Conservation (phyloP, 1,139 yeast genomes). For the Taphrina flavorubra region DNA sequence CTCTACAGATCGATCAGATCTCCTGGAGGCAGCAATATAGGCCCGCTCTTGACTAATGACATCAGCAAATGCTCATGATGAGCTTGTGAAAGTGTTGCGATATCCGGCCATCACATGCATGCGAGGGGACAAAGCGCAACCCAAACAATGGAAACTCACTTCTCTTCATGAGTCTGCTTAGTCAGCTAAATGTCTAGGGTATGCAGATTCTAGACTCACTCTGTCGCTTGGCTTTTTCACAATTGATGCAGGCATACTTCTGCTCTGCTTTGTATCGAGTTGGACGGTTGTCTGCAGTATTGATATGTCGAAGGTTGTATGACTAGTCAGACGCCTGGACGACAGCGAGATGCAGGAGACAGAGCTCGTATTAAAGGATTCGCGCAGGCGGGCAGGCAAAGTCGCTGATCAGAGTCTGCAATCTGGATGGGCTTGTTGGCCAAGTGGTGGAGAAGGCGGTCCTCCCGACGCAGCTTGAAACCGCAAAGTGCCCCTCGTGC, state of each 20-base stretch:
- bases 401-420: conserved; percentile 2
- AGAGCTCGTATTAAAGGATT: conserved; percentile 1
- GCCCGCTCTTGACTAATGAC: conserved; percentile 37
- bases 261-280: neutral
- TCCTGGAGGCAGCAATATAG: conserved; percentile 41
- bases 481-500: neutral
- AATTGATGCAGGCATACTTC: conserved; percentile 20
- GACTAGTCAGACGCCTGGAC: neutral
- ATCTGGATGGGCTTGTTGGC: neutral
- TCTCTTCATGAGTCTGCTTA: conserved; percentile 35
- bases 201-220: conserved; percentile 6
- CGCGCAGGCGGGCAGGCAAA: neutral
- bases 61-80: neutral
- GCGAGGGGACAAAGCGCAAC: neutral
- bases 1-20: conserved; percentile 39
- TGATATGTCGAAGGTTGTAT: neutral
- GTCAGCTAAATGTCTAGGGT: conserved; percentile 9
- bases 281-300: neutral
- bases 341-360: neutral
- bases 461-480: conserved; percentile 1
- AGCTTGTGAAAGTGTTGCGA: neutral
- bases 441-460: conserved; percentile 2
- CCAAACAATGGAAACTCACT: conserved; percentile 2
- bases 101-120: neutral
- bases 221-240: conserved; percentile 27